A percentile compares a stretch with the other conserved stretches of the same genome.
Evolutionary conservation across 2,329 filamentous ascomycete genomes (phyloP).

Genomic region (Hymenoscyphus fructigenus): DNA sequence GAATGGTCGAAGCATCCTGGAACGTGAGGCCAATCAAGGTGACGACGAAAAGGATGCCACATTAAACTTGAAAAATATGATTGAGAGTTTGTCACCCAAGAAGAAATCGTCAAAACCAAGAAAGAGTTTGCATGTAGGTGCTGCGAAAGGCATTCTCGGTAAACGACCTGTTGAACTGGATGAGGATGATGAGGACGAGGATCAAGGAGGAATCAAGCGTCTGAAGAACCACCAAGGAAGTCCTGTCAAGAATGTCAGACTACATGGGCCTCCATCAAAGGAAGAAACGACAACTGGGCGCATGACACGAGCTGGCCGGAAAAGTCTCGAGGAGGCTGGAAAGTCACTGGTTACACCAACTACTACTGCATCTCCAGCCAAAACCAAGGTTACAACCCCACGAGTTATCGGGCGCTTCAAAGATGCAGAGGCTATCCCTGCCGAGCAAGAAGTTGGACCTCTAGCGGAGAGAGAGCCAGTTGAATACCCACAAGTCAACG

Average conservation of each 20-base stretch:
- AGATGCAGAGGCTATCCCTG: conserved; percentile 44
- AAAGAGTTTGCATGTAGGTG: conserved; percentile 76
- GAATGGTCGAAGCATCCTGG: conserved; percentile 54
- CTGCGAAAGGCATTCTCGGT: conserved; percentile 69
- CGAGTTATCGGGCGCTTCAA: conserved; percentile 55
- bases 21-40: conserved; percentile 50
- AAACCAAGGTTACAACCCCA: conserved; percentile 53
- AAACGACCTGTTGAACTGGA: conserved; percentile 74
- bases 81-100: conserved; percentile 74
- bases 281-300: conserved; percentile 65
- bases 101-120: conserved; percentile 65
- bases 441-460: conserved; percentile 43
- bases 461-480: conserved; percentile 44
- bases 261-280: conserved; percentile 68
- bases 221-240: conserved; percentile 71
- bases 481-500: conserved; percentile 47
- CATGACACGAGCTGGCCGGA: conserved; percentile 49
- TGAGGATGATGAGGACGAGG: conserved; percentile 58
- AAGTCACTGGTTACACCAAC: conserved; percentile 43
- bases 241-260: conserved; percentile 71
- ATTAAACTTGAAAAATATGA: conserved; percentile 72
- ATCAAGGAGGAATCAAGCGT: conserved; percentile 63
- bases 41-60: conserved; percentile 61
- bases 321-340: conserved; percentile 45
- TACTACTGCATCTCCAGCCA: conserved; percentile 48